Evolutionary conservation across 2,329 filamentous ascomycete genomes (phyloP), one percentile per base, ranked within the genome.

Genomic region (Herpomyces periplanetae): DNA sequence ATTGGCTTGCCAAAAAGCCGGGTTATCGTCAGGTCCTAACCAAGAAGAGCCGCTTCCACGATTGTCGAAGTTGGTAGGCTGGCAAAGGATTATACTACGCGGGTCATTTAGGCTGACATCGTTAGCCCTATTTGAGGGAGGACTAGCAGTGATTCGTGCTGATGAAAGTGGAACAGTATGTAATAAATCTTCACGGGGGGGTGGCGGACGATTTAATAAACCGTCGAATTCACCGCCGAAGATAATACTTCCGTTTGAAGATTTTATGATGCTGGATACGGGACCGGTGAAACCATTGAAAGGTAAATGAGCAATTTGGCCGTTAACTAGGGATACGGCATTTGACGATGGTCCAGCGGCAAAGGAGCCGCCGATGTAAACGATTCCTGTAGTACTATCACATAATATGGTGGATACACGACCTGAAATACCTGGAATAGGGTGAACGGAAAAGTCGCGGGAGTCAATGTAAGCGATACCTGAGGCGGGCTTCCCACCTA

Each of bases 271-370:
- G 14, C 73, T 64, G 25, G 55, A 54, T 19, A 96, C 71, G 2
- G 68, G 68, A 11, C 73, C 73, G 38, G 91, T 91, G 41, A 96
- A 85, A 10, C 84, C 84, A 15, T 59, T 57, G 42, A 96, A 96
- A 2, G 75, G 63, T 22, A 96, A 42, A 30, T 68, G 63, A 9
- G 51, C 51, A 61, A 66, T 88, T 18, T 52, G 56, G 5, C 44
- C 50, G 11, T 45, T 45, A 10, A 50, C 45, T 69, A 69, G 91
- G 6, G 64, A 53, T 28, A 88, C 61, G 4, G 75, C 84, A 35
- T 96, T 91, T 11, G 62, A 68, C 4, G 71, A 80, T 32, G 80
- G 68, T 14, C 44, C 50, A 16, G 57, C 59, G 21, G 51, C 57
- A 34, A 96, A 88, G 24, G 56, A 61, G 11, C 80, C 80, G 23